Base-by-base conservation (phyloP, 2,329 filamentous ascomycete genomes). In the Xylariaceae sp. region DNA sequence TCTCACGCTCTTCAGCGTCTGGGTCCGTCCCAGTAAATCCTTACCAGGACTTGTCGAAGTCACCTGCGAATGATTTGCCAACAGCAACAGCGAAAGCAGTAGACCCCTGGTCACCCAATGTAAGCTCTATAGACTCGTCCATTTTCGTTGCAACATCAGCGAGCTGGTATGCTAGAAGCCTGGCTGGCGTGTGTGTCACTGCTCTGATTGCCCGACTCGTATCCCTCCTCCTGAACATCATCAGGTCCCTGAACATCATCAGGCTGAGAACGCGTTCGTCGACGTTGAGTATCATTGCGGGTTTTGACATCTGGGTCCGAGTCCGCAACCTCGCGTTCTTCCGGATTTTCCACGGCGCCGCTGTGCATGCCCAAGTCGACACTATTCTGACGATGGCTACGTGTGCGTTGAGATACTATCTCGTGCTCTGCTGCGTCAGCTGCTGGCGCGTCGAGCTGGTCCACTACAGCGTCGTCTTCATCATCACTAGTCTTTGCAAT, bases 161-260 rank as follows among this genome's bases (percentile, higher is more conserved):
- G 60, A 16, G 66, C 65, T 31, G 65, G 66, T 12, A 68, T 68
- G 47, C 65, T 66, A 33, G 60, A 57, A 5, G 60, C 65, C 9
- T 63, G 56, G 17, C 66, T 67, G 10, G 66, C 66, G 51, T 67
- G 66, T 7, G 66, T 68, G 44, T 68, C 61, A 16, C 65, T 67
- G 54, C 65, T 67, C 18, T 57, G 36, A 7, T 60, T 54, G 4
- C 59, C 55, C 6, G 39, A 47, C 5, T 50, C 55, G 14, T 48
- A 51, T 13, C 44, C 12, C 22, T 28, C n/a, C 22, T 42, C n/a
- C 28, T 59, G 42, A 31, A 45, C 16, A 33, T 39, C 47, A 11
- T 17, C 17, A 6, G n/a, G n/a, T n/a, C n/a, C n/a, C n/a, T n/a
- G n/a, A n/a, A 17, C 18, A 22, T 28, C 22, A 7, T 28, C 22